phyloP scores from a whole-genome alignment of 1,284 basidiomycete genomes.

The Trichosporon sp. region DNA sequence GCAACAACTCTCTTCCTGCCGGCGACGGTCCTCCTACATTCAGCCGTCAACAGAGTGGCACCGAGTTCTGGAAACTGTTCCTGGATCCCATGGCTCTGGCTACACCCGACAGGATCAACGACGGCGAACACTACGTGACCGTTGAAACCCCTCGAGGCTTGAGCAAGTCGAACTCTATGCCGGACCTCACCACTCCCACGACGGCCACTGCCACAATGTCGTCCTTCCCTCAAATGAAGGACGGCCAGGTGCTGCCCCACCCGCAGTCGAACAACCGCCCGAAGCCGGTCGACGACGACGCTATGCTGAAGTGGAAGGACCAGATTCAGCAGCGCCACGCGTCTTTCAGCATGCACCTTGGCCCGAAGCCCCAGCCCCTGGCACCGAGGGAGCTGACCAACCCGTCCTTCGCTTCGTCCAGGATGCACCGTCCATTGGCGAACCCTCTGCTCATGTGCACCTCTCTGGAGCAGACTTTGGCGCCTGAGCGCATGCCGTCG shows the following conservation, averaged over 20 bases:
- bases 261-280: not conserved
- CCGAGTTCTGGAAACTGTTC: constrained; percentile 42
- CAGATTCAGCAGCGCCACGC: constrained; percentile 38
- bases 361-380: constrained; percentile 14
- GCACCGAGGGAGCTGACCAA: constrained; percentile 1
- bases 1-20: constrained; percentile 13
- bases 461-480: constrained; percentile 43
- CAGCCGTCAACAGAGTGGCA: not conserved
- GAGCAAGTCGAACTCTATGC: constrained; percentile 43
- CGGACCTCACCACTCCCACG: constrained; percentile 32
- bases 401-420: constrained; percentile 9
- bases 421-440: constrained; percentile 1
- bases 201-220: not conserved
- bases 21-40: not conserved
- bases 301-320: constrained; percentile 32
- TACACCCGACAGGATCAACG: constrained; percentile 37
- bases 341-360: constrained; percentile 24
- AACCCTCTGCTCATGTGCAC: constrained; percentile 24
- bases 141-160: constrained; percentile 11
- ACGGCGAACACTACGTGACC: constrained; percentile 5
- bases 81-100: constrained; percentile 24
- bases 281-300: constrained; percentile 8
- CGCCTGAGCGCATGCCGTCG: constrained; percentile 41
- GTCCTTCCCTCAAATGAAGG: constrained; percentile 3
- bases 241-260: not conserved